A percentile compares a stretch with the other conserved stretches of the same genome.
Conservation (phyloP, 2,329 filamentous ascomycete genomes). For the Penicillium nordicum region DNA sequence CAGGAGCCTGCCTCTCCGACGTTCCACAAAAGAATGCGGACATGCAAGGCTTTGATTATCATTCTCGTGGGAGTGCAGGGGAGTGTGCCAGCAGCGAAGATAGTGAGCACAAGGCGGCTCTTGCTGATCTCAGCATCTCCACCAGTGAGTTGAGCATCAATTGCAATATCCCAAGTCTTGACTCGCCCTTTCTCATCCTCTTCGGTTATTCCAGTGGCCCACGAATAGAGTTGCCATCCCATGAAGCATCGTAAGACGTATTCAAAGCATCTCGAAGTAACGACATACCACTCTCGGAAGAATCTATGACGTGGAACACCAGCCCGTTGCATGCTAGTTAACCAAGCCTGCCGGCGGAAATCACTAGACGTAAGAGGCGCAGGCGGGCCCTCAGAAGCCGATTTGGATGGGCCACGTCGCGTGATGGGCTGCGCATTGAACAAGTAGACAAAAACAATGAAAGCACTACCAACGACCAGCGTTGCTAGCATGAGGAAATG, state of each 20-base stretch:
- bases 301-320: constrained; percentile 88
- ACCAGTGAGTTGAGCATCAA: constrained; percentile 88
- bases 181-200: constrained; percentile 83
- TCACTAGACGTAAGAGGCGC: constrained; percentile 72
- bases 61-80: constrained; percentile 77
- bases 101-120: constrained; percentile 76
- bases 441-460: constrained; percentile 55
- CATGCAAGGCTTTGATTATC: constrained; percentile 89
- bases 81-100: constrained; percentile 82
- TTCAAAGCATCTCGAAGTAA: constrained; percentile 76
- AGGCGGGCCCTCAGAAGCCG: constrained; percentile 21
- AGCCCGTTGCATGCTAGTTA: constrained; percentile 86
- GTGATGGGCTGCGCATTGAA: constrained; percentile 58
- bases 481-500: constrained; percentile 50
- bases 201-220: constrained; percentile 73
- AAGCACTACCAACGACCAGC: constrained; percentile 53
- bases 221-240: constrained; percentile 72
- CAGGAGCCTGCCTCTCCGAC: constrained; percentile 64
- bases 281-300: constrained; percentile 76
- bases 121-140: constrained; percentile 88
- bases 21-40: constrained; percentile 84
- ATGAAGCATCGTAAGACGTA: constrained; percentile 75
- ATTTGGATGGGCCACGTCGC: constrained; percentile 44
- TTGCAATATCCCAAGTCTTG: constrained; percentile 88
- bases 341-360: constrained; percentile 83